phyloP scores from a whole-genome alignment of 1,284 basidiomycete genomes.

The Trametes polyzona region DNA sequence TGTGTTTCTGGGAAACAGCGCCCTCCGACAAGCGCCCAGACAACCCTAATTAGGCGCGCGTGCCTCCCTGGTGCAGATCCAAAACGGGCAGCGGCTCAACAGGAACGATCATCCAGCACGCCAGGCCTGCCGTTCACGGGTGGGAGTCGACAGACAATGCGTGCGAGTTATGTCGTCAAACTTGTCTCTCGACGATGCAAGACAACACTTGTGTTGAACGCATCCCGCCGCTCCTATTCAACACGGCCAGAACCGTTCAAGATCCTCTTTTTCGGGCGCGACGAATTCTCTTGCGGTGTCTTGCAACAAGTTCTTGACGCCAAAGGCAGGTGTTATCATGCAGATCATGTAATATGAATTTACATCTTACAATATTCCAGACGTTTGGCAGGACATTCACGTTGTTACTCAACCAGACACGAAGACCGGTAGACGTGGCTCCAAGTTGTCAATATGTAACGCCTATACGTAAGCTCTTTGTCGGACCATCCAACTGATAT shows the following conservation, averaged over 20 bases:
- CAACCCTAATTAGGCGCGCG: no score
- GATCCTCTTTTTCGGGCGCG: conserved; percentile 74
- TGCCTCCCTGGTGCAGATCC: no score
- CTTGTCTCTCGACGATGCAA: neutral
- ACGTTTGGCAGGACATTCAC: conserved; percentile 61
- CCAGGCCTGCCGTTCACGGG: no score
- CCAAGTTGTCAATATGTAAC: conserved; percentile 54
- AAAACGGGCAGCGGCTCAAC: no score
- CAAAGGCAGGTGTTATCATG: conserved; percentile 42
- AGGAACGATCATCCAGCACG: no score
- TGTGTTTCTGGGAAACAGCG: no score
- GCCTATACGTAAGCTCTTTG: neutral
- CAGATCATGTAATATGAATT: no score
- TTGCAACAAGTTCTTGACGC: conserved; percentile 55
- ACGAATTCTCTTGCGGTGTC: conserved; percentile 71
- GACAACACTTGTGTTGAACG: no score
- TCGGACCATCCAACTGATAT: neutral
- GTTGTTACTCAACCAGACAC: conserved; percentile 68
- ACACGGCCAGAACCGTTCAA: conserved; percentile 40
- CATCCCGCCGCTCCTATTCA: neutral
- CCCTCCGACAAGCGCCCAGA: no score
- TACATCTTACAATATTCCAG: conserved; percentile 37
- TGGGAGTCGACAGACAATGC: no score
- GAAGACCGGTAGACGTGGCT: conserved; percentile 54
- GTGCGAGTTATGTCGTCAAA: no score